Evolutionary conservation across 345 rosid species (phyloP).

Genomic region (Dipteronia dyeriana): DNA sequence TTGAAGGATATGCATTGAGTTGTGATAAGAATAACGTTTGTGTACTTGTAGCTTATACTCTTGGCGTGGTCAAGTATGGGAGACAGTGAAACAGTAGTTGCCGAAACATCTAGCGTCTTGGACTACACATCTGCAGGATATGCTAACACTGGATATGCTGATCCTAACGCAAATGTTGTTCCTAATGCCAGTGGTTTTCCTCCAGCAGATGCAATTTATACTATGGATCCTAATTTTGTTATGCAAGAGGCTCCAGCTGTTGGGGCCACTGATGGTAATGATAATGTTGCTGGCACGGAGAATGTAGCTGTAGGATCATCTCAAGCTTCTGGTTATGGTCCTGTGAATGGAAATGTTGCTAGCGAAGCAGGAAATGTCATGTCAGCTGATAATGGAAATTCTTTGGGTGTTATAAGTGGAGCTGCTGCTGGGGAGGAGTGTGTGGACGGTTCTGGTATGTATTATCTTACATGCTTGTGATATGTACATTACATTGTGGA

Average conservation of each 20-base stretch:
- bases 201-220: conserved; percentile 28
- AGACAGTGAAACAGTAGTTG: conserved; percentile 60
- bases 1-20: neutral
- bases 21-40: neutral
- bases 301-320: conserved; percentile 23
- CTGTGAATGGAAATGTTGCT: conserved; percentile 58
- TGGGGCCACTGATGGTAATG: conserved; percentile 19
- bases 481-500: neutral
- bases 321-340: conserved; percentile 34
- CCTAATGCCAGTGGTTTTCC: conserved; percentile 24
- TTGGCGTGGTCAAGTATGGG: conserved; percentile 45
- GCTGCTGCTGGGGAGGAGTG: conserved; percentile 40
- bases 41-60: conserved; percentile 33
- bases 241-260: conserved; percentile 31
- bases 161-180: conserved; percentile 22
- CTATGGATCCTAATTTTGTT: conserved; percentile 23
- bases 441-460: conserved; percentile 66
- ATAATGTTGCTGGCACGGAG: conserved; percentile 26
- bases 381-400: conserved; percentile 63
- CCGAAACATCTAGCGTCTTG: conserved; percentile 45
- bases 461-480: conserved; percentile 3
- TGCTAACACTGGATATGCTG: conserved; percentile 25
- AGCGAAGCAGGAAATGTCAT: conserved; percentile 33
- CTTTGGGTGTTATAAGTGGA: conserved; percentile 39
- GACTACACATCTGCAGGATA: conserved; percentile 39